Base-by-base conservation (phyloP, 768 basidiomycete genomes). In the Podaxis rugospora region DNA sequence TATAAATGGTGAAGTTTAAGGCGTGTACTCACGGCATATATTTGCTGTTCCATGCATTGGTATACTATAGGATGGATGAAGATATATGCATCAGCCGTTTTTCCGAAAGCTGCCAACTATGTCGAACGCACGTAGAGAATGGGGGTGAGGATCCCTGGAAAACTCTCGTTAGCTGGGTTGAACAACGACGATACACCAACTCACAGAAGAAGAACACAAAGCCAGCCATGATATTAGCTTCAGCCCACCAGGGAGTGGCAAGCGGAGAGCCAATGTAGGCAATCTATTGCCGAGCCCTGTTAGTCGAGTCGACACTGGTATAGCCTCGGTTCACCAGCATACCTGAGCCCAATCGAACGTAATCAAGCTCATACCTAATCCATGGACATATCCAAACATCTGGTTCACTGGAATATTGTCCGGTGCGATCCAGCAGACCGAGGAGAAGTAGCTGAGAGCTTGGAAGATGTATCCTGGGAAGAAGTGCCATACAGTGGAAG, bases 331-430 rank as follows among this genome's bases (percentile, higher is more conserved):
- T 36, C n/a, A n/a, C 18, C 55, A 69, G 3, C 57, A 62, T 62
- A 88, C 84, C 70, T 90, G 87, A 2, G 86, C 77, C 92, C 91
- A 93, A 65, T 93, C 91, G 69, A 93, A 91, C 35, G 89, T 90
- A 67, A 92, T 70, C 62, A 90, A 68, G 64, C 87, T 85, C 87
- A 92, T 90, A 27, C 86, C 85, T 67, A 87, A 68, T 13, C 69
- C 85, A 71, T 74, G 84, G 53, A 68, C 79, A 61, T 84, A 84
- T 36, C 91, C 90, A 64, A 93, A 92, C 67, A 92, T 72, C 67
- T 89, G 85, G 70, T 92, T 93, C 67, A 93, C 81, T 7, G 71
- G 72, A 53, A 87, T 64, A 65, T 91, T 88, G 51, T 87, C 64
- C 0, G 91, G 92, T 1, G 75, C 86, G 55, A 93, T 90, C 91